Evolutionary conservation across 805 yeast genomes (phyloP), one percentile per base, ranked within the genome.

Genomic region (Candida takata): DNA sequence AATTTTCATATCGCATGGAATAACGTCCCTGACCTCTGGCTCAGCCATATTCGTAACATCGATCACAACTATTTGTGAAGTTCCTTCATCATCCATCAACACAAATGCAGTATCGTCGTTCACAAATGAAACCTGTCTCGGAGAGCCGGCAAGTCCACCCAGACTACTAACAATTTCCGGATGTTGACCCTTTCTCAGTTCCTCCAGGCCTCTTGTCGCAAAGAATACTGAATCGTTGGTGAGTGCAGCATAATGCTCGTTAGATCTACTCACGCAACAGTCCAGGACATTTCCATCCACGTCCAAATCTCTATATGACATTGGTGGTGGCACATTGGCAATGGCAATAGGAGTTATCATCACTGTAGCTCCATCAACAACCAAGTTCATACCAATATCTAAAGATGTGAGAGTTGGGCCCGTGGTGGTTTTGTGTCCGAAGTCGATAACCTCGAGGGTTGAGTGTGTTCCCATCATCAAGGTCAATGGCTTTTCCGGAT

Each of bases 321-420:
- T 76, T 29, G 99, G 99, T 1, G 99, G 99, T 4, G 99, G 99
- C 9, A 86, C 90, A 54, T 79, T 86, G 2, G 95, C 95, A 21
- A 79, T 54, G 1, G 82, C 70, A 25, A 92, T 65, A 0, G 97
- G 97, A 0, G 98, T 90, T 16, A 87, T 61, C 45, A 77, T 74
- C 11, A 80, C 72, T 10, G 70, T 67, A 1, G 57, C 48, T 2
- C 96, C 96, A 61, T 92, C 97, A 24, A 81, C 66, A 0, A 90
- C 96, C 15, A 83, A 61, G 8, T 77, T 74, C 68, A 83, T 76
- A 32, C 98, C 97, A 19, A 72, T 52, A 55, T 86, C 96, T 37
- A 67, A 52, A 1, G 94, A 88, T 4, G 74, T 57, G 11, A 65
- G 55, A 0, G 82, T 70, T 6, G 95, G 82, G 2, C 96, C 97